Base-by-base conservation (phyloP, 2,329 filamentous ascomycete species). In the Alternaria atra region DNA sequence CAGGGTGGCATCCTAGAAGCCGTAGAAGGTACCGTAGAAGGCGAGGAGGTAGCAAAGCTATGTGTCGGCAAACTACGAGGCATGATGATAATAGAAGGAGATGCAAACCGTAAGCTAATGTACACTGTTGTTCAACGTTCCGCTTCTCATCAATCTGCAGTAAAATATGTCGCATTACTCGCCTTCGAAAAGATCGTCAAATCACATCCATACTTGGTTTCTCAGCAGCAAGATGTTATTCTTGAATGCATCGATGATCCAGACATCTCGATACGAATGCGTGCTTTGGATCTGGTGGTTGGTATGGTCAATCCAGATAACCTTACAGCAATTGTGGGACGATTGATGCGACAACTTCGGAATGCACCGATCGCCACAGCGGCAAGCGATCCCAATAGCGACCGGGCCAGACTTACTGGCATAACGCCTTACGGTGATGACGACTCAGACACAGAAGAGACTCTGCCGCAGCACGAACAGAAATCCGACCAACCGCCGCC, bases 121-220 rank as follows among this genome's bases (percentile, higher is more conserved):
- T 52, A 53, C 32, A 46, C 60, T 61, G 57, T 53, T 67, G 65
- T 65, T 2, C 10, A 58, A 54, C 20, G 34, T 47, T 40, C 42
- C 32, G 40, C 34, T 47, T 71, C 58, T 66, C 51, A 69, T 67
- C 55, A 57, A 23, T 6, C 47, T 58, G 55, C 68, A 95, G 92
- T 99, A 69, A 97, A 97, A 90, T 99, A 97, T 73, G 95, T 99
- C 71, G 94, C 95, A 1, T 83, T 99, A 52, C 85, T 99, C 62
- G 94, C 95, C 1, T 97, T 99, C 80, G 97, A 97, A 77, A 94
- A 94, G 76, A 97, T 99, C 70, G 94, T 97, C 30, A 79, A 87
- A 20, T 95, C 94, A 0, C 94, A 99, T 76, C 91, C 94, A 3
- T 89, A 90, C 75, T 86, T 99, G 32, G 95, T 99, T 29, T 90